phyloP scores from a whole-genome alignment of 2,329 filamentous ascomycete genomes.

The Epichloe aotearoae region DNA sequence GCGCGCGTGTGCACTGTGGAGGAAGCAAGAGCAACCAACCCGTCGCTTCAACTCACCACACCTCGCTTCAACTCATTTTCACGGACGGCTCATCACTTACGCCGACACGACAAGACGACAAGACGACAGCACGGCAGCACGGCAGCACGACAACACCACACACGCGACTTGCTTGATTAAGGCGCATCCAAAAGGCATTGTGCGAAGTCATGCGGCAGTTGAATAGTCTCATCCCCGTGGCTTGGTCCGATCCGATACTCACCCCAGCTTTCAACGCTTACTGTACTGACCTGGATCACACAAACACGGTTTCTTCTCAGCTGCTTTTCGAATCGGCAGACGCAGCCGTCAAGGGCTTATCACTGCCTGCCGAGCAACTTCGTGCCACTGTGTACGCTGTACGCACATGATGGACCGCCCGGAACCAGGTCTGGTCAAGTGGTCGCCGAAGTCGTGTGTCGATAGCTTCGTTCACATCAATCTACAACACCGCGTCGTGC shows the following conservation, averaged over 20 bases:
- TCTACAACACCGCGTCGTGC: constrained; percentile 47
- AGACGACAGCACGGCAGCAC: not conserved
- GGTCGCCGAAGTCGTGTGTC: constrained; percentile 45
- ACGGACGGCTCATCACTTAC: not conserved
- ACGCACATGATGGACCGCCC: constrained; percentile 37
- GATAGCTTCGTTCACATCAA: constrained; percentile 55
- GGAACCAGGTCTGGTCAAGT: constrained; percentile 51
- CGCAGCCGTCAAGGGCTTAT: not conserved
- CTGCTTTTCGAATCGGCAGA: not conserved
- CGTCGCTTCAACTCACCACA: not conserved
- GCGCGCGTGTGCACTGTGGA: too few species aligned
- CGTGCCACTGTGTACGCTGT: too few species aligned
- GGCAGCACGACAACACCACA: not conserved
- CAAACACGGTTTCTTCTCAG: not conserved
- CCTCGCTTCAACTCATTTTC: not conserved
- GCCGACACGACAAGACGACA: not conserved
- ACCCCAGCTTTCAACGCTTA: too few species aligned
- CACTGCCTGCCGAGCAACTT: not conserved
- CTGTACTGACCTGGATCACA: too few species aligned
- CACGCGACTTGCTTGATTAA: not conserved
- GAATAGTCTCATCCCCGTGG: not conserved
- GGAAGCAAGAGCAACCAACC: not conserved
- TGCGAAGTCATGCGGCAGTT: constrained; percentile 3
- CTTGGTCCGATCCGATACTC: too few species aligned
- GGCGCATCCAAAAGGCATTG: not conserved